Percentiles rank a stretch among this genome's conserved stretches.
phyloP scores from a whole-genome alignment of 2,329 filamentous ascomycete species.

The Dothiorella sarmentorum region DNA sequence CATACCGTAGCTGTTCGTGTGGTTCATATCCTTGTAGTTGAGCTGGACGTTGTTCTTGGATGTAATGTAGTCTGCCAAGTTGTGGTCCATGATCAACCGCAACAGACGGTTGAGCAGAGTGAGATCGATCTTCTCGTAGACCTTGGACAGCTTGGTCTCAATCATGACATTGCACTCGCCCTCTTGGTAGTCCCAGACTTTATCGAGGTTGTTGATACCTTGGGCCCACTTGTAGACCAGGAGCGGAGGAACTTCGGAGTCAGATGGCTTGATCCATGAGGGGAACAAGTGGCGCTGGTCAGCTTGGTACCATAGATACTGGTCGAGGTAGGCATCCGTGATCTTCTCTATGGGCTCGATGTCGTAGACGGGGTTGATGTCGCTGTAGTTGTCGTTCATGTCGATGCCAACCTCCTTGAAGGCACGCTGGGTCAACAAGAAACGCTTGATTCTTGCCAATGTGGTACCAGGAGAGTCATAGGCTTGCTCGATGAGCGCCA shows the following conservation, averaged over 20 bases:
- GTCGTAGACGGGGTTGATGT: slow-evolving; percentile 98
- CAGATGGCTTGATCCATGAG: slow-evolving; percentile 98
- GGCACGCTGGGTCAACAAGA: slow-evolving; percentile 91
- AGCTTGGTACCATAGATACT: slow-evolving; percentile 98
- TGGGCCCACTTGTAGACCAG: slow-evolving; percentile 99
- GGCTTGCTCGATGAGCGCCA: slow-evolving; percentile 95
- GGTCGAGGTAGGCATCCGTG: slow-evolving; percentile 95
- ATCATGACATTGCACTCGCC: slow-evolving; percentile 99
- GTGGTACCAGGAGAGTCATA: slow-evolving; percentile 98
- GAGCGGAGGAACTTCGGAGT: slow-evolving; percentile 92
- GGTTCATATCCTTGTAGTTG: slow-evolving; percentile 99
- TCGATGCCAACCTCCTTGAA: slow-evolving; percentile 99
- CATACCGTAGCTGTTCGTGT: slow-evolving; percentile 98
- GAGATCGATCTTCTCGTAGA: slow-evolving; percentile 98
- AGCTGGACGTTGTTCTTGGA: slow-evolving; percentile 99
- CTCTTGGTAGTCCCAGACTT: slow-evolving; percentile 90
- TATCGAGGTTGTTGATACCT: slow-evolving; percentile 95
- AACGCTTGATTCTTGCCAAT: slow-evolving; percentile 92
- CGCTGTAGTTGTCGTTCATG: slow-evolving; percentile 99
- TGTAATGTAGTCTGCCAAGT: slow-evolving; percentile 97
- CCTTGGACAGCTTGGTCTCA: slow-evolving; percentile 96
- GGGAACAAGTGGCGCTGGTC: slow-evolving; percentile 97
- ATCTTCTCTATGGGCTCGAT: slow-evolving; percentile 99
- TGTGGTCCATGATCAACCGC: slow-evolving; percentile 98
- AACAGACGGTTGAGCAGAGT: slow-evolving; percentile 91